Percentiles rank a stretch among this genome's conserved stretches.
These are phyloP conservation scores for Tanacetum coccineum DNA, from an alignment of 129 eudicot species.

Conservation along the genomic window DNA sequence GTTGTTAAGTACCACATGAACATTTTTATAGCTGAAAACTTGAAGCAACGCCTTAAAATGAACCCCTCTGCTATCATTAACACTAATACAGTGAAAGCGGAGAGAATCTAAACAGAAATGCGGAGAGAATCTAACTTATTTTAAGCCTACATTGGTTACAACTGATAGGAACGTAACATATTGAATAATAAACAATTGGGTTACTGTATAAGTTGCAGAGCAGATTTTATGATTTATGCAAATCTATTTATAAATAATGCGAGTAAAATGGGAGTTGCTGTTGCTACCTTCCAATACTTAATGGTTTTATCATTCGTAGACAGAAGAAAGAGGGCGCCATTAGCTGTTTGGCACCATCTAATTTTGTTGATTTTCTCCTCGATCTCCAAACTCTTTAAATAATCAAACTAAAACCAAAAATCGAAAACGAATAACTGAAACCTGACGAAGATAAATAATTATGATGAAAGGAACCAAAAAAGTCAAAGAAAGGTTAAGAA, in stretches of 20 bases:
- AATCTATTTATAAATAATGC: constrained; percentile 5
- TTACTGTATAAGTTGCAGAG: background rate
- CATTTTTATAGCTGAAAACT: too few relatives aligned
- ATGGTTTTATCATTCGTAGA: constrained; percentile 98
- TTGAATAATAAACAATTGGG: background rate
- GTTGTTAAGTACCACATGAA: too few relatives aligned
- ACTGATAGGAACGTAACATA: background rate
- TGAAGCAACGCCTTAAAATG: too few relatives aligned
- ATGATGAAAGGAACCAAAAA: background rate
- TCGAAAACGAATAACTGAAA: constrained; percentile 4
- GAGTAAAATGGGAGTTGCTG: constrained; percentile 11
- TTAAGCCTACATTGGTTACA: too few relatives aligned
- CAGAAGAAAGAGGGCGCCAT: constrained; percentile 87
- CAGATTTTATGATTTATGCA: background rate
- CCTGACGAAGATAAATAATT: background rate
- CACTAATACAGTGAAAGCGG: too few relatives aligned
- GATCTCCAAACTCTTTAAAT: constrained; percentile 97
- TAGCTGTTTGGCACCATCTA: constrained; percentile 95
- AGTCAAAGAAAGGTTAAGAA: constrained; percentile 1
- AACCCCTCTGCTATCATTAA: too few relatives aligned
- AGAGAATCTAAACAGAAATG: too few relatives aligned
- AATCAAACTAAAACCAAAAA: constrained; percentile 72
- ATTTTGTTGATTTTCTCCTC: constrained; percentile 99
- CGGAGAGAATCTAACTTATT: too few relatives aligned
- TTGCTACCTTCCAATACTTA: constrained; percentile 88